Conservation (phyloP, 164 flowering plant genomes). For the Stephania japonica region DNA sequence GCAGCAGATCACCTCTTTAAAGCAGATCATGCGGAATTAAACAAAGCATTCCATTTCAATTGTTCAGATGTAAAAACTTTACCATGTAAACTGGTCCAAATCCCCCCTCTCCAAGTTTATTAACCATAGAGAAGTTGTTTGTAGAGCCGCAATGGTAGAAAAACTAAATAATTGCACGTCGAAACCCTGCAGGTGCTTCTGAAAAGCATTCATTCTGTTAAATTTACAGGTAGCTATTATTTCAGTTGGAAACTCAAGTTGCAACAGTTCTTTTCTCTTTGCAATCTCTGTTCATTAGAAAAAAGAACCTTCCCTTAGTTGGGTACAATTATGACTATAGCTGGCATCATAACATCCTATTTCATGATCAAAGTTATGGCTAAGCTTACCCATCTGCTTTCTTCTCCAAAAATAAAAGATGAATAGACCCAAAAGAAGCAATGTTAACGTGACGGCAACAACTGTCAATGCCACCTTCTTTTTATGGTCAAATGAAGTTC, state of each 20-base stretch:
- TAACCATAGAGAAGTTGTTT: neutral
- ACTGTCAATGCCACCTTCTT: constrained; percentile 2
- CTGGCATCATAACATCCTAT: too few relatives aligned
- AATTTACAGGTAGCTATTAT: neutral
- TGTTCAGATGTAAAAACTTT: neutral
- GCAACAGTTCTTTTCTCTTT: neutral
- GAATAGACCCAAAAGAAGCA: neutral
- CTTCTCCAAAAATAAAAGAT: neutral
- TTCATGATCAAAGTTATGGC: neutral
- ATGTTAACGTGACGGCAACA: neutral
- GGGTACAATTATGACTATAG: neutral
- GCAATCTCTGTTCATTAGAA: neutral
- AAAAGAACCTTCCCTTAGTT: neutral
- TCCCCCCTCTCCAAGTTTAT: constrained; percentile 13
- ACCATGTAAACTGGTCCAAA: constrained; percentile 14
- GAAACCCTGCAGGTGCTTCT: constrained; percentile 2
- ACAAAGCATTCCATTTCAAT: neutral
- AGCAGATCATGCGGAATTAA: neutral
- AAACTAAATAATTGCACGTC: neutral
- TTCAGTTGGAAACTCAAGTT: neutral
- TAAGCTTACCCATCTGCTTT: neutral
- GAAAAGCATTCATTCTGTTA: neutral
- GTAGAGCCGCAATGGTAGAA: constrained; percentile 8
- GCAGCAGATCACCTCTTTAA: too few relatives aligned
- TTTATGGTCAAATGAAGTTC: too few relatives aligned